phyloP scores from a whole-genome alignment of 202 grass and related monocot species.

The Zoysia matrella region DNA sequence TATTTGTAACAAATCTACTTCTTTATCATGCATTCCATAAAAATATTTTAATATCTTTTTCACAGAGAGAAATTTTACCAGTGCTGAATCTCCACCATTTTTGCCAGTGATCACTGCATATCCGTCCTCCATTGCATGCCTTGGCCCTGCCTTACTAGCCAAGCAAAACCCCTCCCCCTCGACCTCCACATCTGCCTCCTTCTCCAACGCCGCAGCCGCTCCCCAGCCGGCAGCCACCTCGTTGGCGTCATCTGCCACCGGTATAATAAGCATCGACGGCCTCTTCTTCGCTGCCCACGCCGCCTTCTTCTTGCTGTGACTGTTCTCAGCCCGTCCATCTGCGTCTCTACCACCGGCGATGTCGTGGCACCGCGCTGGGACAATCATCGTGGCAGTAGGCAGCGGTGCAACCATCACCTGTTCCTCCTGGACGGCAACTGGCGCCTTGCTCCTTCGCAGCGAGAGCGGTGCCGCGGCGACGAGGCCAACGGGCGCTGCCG shows the following conservation, averaged over 20 bases:
- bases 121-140: slow-evolving; percentile 80
- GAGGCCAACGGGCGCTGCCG: background rate
- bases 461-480: background rate
- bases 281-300: slow-evolving; percentile 40
- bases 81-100: slow-evolving; percentile 36
- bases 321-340: background rate
- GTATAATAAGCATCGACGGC: slow-evolving; percentile 67
- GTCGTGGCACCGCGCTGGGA: too few relatives aligned
- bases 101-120: slow-evolving; percentile 48
- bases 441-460: background rate
- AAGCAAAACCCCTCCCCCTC: slow-evolving; percentile 51
- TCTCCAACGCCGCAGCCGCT: slow-evolving; percentile 1
- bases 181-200: slow-evolving; percentile 45
- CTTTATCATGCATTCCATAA: background rate
- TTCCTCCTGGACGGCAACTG: too few relatives aligned
- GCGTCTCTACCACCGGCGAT: background rate
- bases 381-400: background rate
- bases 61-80: slow-evolving; percentile 47
- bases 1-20: too few relatives aligned
- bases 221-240: slow-evolving; percentile 25
- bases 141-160: slow-evolving; percentile 59
- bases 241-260: slow-evolving; percentile 33
- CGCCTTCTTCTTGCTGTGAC: background rate
- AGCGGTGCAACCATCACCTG: too few relatives aligned
- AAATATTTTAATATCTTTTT: background rate